Base-by-base conservation (phyloP, 306 rosid genomes). In the Adenanthera pavonina region DNA sequence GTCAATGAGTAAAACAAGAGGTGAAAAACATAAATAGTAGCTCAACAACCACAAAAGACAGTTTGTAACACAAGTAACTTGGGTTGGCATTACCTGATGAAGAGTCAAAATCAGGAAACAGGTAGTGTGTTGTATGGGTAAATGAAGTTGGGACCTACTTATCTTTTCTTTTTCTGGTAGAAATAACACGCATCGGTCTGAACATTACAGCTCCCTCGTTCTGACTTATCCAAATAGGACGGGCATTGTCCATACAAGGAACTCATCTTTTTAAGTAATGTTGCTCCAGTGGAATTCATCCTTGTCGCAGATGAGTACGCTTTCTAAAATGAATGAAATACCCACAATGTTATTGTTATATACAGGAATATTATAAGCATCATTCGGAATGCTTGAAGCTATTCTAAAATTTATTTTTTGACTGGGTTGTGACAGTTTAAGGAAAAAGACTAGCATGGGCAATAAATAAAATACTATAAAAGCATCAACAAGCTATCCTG, bases 91-190 rank as follows among this genome's bases (percentile, higher is more conserved):
- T 62, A 54, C 84, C 66, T 34, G 75, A 62, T 76, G 66, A 71
- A 44, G 74, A 10, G 83, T 66, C 80, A 73, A 73, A 40, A 66
- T 67, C 66, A 44, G 3, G 78, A 3, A 85, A 59, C 68, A 49
- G 78, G 48, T 25, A 19, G 48, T 54, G 80, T 25, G 67, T 60
- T 38, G 6, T 35, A 33, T 72, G 56, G 85, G 77, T 66, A 67
- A 81, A 73, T 68, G 75, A 33, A 35, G 47, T 36, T 73, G 85
- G 88, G 88, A 7, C 88, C 85, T 74, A 81, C 88, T 67, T 73
- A 73, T 48, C 85, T 73, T 61, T 74, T 72, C 66, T 72, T 56
- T 38, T 81, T 67, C n/a, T 17, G 72, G 72, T 0, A 8, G 2
- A 15, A 7, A 8, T 14, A 65, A 6, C 46, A 8, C 30, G 33